phyloP scores from a whole-genome alignment of 2,329 filamentous ascomycete genomes.

The Aspergillus pseudonomiae region DNA sequence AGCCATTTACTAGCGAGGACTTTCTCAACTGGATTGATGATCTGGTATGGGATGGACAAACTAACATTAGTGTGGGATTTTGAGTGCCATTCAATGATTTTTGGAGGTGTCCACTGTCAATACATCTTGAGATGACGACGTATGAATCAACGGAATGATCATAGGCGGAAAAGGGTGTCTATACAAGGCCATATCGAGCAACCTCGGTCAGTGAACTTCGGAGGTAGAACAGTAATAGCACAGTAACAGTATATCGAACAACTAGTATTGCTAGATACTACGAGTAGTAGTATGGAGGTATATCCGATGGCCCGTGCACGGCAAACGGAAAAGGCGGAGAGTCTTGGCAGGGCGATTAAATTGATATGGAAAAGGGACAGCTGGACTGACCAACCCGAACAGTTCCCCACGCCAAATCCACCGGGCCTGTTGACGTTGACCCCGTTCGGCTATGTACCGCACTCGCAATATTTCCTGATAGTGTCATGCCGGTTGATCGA shows the following conservation, averaged over 20 bases:
- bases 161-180: neutral
- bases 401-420: constrained; percentile 3
- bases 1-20: constrained; percentile 2
- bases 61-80: neutral
- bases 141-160: neutral
- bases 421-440: neutral
- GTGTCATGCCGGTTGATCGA: constrained; percentile 56
- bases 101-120: too few relatives aligned
- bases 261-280: too few relatives aligned
- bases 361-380: constrained; percentile 20
- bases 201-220: neutral
- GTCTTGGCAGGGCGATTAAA: constrained; percentile 24
- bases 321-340: constrained; percentile 28
- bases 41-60: constrained; percentile 2
- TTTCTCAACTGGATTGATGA: constrained; percentile 6
- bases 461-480: neutral
- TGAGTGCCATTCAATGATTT: neutral
- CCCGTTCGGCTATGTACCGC: constrained; percentile 12
- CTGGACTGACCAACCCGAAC: constrained; percentile 13
- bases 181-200: neutral
- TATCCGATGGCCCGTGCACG: constrained; percentile 35
- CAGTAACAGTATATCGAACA: too few relatives aligned
- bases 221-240: neutral
- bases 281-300: too few relatives aligned
- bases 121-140: neutral